These are phyloP conservation scores for Musa troglodytarum DNA, from an alignment of 176 grass and related monocot genomes.

Conservation along the genomic window DNA sequence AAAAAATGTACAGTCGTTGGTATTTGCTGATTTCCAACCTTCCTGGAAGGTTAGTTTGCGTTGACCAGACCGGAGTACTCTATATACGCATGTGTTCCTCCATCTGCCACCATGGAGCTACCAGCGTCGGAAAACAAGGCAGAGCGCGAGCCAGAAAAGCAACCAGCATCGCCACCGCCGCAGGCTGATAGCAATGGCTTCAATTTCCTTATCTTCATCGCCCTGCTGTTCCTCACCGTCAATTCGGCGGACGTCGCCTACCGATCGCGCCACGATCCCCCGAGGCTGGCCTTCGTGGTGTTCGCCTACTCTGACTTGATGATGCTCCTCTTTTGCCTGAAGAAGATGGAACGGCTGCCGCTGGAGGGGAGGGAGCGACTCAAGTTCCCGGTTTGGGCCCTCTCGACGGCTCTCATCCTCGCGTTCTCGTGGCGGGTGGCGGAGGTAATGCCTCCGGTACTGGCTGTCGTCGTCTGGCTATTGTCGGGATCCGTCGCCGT, in stretches of 20 bases:
- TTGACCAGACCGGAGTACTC: too few species aligned
- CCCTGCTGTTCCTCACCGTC: constrained; percentile 1
- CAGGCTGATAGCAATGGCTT: background rate
- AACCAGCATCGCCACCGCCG: too few species aligned
- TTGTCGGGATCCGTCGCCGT: constrained; percentile 22
- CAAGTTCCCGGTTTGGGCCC: constrained; percentile 28
- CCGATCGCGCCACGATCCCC: background rate
- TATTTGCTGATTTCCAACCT: too few species aligned
- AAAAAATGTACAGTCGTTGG: too few species aligned
- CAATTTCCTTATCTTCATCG: background rate
- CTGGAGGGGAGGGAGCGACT: background rate
- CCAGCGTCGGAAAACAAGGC: too few species aligned
- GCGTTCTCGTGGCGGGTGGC: constrained; percentile 35
- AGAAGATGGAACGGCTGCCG: background rate
- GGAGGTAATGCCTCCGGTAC: background rate
- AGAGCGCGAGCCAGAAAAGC: too few species aligned
- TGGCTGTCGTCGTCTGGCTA: constrained; percentile 18
- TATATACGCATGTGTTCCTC: too few species aligned
- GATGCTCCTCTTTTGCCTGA: constrained; percentile 9
- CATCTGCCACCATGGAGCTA: too few species aligned
- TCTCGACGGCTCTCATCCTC: constrained; percentile 15
- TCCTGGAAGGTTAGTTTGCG: too few species aligned
- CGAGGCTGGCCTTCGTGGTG: background rate
- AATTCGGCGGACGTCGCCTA: background rate
- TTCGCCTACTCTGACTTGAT: constrained; percentile 3